These are phyloP conservation scores for Trypanosoma vivax DNA, from an alignment of 208 protist genomes.

Conservation along the genomic window DNA sequence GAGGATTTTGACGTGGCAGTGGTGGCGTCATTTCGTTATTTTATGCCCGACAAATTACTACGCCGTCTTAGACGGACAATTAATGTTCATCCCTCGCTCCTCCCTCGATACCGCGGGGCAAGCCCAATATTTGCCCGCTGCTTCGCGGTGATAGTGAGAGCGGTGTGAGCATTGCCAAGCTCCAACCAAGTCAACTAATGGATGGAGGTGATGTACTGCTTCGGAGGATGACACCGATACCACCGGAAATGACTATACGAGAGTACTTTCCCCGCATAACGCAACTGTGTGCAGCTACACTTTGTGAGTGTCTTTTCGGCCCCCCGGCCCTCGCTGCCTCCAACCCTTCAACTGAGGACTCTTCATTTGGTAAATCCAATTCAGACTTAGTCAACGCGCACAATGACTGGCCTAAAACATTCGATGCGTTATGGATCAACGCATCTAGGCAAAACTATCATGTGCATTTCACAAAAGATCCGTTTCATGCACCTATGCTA, in stretches of 20 bases:
- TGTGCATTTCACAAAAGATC: slow-evolving; percentile 61
- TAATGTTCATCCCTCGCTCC: slow-evolving; percentile 86
- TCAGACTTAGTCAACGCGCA: neutral
- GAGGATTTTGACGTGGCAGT: slow-evolving; percentile 65
- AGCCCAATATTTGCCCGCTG: slow-evolving; percentile 86
- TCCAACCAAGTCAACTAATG: slow-evolving; percentile 48
- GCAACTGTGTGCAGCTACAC: slow-evolving; percentile 49
- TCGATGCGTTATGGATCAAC: slow-evolving; percentile 47
- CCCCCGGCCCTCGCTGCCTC: slow-evolving; percentile 8
- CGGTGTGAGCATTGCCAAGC: slow-evolving; percentile 73
- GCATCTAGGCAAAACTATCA: slow-evolving; percentile 45
- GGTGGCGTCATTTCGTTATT: slow-evolving; percentile 87
- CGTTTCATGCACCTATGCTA: slow-evolving; percentile 75
- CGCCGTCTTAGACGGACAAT: slow-evolving; percentile 59
- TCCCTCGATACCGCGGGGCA: slow-evolving; percentile 82
- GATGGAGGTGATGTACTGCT: slow-evolving; percentile 75
- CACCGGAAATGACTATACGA: slow-evolving; percentile 58
- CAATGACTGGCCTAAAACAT: slow-evolving; percentile 68
- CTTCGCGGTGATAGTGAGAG: slow-evolving; percentile 57
- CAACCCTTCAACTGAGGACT: neutral
- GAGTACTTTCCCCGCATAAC: slow-evolving; percentile 80
- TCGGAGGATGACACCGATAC: slow-evolving; percentile 66
- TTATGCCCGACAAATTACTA: slow-evolving; percentile 56
- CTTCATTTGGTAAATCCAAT: neutral
- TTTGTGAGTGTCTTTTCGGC: slow-evolving; percentile 76